A percentile compares a stretch with the other conserved stretches of the same genome.
Conservation (phyloP, 2,329 filamentous ascomycete genomes). For the Penicillium nordicum region DNA sequence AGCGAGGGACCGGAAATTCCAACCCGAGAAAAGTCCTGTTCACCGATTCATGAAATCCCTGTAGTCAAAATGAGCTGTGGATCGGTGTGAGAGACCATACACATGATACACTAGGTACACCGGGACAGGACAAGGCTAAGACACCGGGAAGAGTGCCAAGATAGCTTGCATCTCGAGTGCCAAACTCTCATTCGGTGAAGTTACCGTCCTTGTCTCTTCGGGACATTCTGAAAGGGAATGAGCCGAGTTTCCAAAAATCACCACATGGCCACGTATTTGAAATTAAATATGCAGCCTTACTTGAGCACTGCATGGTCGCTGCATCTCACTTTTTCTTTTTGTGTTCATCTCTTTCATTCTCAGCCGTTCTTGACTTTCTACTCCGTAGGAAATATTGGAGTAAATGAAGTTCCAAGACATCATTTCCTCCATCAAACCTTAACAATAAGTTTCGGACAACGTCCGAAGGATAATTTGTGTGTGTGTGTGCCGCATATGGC, state of each 20-base stretch:
- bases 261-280: background rate
- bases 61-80: background rate
- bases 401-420: background rate
- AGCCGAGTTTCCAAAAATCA: background rate
- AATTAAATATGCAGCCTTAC: background rate
- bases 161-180: conserved; percentile 18
- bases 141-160: conserved; percentile 14
- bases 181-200: conserved; percentile 10
- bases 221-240: no score
- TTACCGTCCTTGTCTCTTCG: conserved; percentile 4
- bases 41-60: background rate
- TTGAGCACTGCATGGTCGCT: background rate
- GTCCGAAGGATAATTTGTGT: background rate
- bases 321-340: background rate
- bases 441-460: background rate
- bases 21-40: background rate
- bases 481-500: background rate
- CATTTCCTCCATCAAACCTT: background rate
- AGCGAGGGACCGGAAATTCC: background rate
- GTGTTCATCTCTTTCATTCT: background rate
- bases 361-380: background rate
- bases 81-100: background rate
- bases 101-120: conserved; percentile 10
- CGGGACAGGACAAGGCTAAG: conserved; percentile 13
- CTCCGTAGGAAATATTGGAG: background rate